A percentile compares a stretch with the other conserved stretches of the same genome.
Evolutionary conservation across 768 basidiomycete genomes (phyloP).

Genomic region (Panaeolus papilionaceus): DNA sequence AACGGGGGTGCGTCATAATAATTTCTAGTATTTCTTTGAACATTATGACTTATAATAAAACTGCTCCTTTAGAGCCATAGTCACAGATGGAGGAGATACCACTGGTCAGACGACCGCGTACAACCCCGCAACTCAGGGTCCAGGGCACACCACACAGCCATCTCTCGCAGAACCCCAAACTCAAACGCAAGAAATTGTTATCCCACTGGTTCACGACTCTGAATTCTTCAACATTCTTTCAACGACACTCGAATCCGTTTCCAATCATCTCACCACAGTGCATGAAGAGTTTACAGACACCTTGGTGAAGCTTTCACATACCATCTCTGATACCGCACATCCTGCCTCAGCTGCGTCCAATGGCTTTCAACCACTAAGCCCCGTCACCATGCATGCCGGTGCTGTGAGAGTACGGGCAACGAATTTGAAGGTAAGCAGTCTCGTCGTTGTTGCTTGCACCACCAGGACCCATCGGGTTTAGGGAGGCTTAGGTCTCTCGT

Average conservation of each 20-base stretch:
- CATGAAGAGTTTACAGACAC: conserved; percentile 55
- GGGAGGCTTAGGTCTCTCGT: background rate
- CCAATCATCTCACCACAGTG: conserved; percentile 55
- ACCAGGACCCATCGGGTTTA: background rate
- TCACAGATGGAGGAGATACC: background rate
- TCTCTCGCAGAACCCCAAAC: conserved; percentile 1
- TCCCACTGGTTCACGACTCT: conserved; percentile 81
- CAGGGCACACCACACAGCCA: background rate
- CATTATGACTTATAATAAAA: background rate
- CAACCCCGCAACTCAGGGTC: conserved; percentile 1
- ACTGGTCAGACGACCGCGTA: conserved; percentile 4
- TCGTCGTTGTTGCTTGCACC: background rate
- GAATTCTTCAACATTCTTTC: conserved; percentile 82
- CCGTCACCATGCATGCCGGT: conserved; percentile 45
- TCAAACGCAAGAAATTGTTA: conserved; percentile 60
- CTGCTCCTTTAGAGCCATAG: background rate
- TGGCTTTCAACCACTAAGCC: conserved; percentile 52
- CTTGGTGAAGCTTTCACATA: conserved; percentile 41
- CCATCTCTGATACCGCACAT: conserved; percentile 47
- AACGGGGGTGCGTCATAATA: conserved; percentile 8
- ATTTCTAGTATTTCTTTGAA: background rate
- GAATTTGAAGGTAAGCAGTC: conserved; percentile 31
- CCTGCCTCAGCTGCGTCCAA: conserved; percentile 44
- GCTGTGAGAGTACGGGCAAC: conserved; percentile 31
- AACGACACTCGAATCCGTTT: conserved; percentile 59